Base-by-base conservation (phyloP, 148 eudicot species). In the Fagopyrum tataricum region DNA sequence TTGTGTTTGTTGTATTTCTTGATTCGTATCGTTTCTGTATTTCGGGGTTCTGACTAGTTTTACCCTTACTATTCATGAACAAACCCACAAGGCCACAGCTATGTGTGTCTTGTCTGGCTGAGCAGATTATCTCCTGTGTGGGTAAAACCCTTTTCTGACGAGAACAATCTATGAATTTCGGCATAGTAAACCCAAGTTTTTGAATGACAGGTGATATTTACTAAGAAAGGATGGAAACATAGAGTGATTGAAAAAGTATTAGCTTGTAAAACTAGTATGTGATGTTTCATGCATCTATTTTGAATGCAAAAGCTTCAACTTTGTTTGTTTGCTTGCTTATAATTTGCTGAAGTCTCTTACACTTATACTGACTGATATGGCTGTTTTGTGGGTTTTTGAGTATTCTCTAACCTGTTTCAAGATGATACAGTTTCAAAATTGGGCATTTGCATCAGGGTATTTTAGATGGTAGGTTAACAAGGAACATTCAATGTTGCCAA, bases 211-310 rank as follows among this genome's bases (percentile, higher is more conserved):
- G 40, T 24, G 44, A 66, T 40, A 41, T 40, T 20, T 41, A 44
- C 21, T 46, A 17, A 20, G 7, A 14, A 23, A 40, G 15, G 11
- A 24, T 24, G 67, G 26, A 26, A 61, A 23, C 15, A 26, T 26
- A 9, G 24, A 13, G 12, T 11, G 67, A 61, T 61, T 61, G 37
- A 11, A 7, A 10, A 40, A 20, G n/a, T 18, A 18, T 53, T 67
- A 41, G 59, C 48, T 70, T 78, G 47, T 71, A 58, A 69, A 72
- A 24, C 42, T 55, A 12, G 52, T 61, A 31, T 61, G 17, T 24
- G 39, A 40, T 61, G 67, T 26, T 61, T 10, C 39, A 24, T 61
- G 4, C 12, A 26, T 12, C 17, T 61, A 11, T 7, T 56, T 56
- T 23, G 64, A 56, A 56, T 20, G 37, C 13, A 23, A 56, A 23